These are phyloP conservation scores for Puccinia novopanici DNA, from an alignment of 1,284 basidiomycete species.

Conservation along the genomic window DNA sequence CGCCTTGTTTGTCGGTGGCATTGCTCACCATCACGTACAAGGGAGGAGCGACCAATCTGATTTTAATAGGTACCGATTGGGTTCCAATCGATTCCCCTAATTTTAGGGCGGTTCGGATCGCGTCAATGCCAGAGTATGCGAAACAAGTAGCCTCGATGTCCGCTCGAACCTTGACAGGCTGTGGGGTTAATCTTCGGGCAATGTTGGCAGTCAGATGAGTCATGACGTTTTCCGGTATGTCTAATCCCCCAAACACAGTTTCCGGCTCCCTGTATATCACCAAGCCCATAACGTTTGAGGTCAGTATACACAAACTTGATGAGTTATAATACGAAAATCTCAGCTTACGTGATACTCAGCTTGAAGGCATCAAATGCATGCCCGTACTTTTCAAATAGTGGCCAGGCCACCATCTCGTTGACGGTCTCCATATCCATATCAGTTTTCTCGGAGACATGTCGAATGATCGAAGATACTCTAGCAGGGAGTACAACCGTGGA, in stretches of 20 bases:
- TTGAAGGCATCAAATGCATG: conserved; percentile 99
- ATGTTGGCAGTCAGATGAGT: conserved; percentile 79
- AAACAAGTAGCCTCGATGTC: conserved; percentile 98
- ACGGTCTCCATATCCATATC: conserved; percentile 69
- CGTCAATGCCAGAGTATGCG: conserved; percentile 94
- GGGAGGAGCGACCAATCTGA: conserved; percentile 93
- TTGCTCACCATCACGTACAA: conserved; percentile 94
- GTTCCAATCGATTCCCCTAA: conserved; percentile 84
- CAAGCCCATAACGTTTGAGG: background rate
- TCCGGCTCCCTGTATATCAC: conserved; percentile 73
- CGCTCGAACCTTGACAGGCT: conserved; percentile 97
- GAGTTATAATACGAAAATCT: background rate
- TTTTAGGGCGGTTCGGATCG: conserved; percentile 86
- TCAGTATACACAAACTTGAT: background rate
- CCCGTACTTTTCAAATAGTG: conserved; percentile 85
- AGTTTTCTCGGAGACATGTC: conserved; percentile 87
- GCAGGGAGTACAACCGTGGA: background rate
- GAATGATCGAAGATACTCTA: conserved; percentile 70
- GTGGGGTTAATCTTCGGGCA: conserved; percentile 90
- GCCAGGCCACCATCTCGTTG: conserved; percentile 92
- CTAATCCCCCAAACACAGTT: conserved; percentile 74
- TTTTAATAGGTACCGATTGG: conserved; percentile 92
- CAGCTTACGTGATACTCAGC: conserved; percentile 79
- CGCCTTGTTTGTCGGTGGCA: conserved; percentile 92
- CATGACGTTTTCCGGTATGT: conserved; percentile 67